Percentiles rank a stretch among this genome's conserved stretches.
phyloP scores from a whole-genome alignment of 257 asterid genomes.

The Fraxinus pennsylvanica region DNA sequence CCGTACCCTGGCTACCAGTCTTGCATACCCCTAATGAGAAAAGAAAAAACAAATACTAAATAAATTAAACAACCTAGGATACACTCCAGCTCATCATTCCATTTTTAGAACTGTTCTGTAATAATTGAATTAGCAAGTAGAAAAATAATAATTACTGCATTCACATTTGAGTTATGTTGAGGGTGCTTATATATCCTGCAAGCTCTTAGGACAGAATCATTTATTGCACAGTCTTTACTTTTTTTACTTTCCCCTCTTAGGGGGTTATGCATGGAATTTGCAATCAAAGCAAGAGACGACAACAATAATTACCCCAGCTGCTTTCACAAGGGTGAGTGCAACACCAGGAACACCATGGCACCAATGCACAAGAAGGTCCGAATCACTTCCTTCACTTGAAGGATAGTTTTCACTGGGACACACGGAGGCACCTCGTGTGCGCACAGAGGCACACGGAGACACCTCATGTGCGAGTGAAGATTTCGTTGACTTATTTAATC shows the following conservation, averaged over 20 bases:
- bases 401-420: conserved; percentile 71
- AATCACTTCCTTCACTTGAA: conserved; percentile 72
- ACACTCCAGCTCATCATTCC: no score
- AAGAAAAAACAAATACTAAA: no score
- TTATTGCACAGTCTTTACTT: no score
- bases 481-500: no score
- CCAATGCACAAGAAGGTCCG: conserved; percentile 81
- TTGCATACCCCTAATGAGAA: no score
- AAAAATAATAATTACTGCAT: neutral
- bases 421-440: no score
- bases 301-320: conserved; percentile 54
- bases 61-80: no score
- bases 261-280: neutral
- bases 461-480: no score
- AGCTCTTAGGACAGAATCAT: neutral
- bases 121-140: neutral
- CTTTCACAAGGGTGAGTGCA: conserved; percentile 74
- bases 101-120: no score
- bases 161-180: neutral
- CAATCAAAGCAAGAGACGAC: neutral
- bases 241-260: no score
- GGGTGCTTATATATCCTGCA: neutral
- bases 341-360: conserved; percentile 90
- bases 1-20: no score
- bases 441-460: no score